Conservation (phyloP, 2,329 filamentous ascomycete genomes). For the Cladosporium cucumerinum region DNA sequence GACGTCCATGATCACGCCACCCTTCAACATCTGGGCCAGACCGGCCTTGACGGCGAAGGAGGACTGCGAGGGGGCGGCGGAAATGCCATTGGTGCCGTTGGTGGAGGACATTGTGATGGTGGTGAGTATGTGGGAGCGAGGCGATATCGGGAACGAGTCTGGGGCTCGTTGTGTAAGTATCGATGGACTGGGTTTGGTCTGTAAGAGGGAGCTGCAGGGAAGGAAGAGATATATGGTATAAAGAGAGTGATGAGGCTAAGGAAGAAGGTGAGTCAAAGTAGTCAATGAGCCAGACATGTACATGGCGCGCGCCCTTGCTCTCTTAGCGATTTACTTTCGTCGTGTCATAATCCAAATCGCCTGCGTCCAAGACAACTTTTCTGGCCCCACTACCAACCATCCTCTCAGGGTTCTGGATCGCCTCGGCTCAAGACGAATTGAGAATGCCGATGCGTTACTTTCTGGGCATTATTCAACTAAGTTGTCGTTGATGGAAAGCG, state of each 20-base stretch:
- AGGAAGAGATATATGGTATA: not conserved
- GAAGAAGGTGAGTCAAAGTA: not conserved
- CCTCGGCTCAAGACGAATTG: conserved; percentile 3
- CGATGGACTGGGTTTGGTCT: not conserved
- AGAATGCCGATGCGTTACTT: not conserved
- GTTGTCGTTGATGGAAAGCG: not conserved
- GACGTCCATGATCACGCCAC: conserved; percentile 99
- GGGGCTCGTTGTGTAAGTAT: not conserved
- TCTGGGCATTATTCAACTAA: not conserved
- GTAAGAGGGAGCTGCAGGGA: not conserved
- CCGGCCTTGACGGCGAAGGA: conserved; percentile 91
- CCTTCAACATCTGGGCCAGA: conserved; percentile 96
- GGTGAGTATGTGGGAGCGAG: not conserved
- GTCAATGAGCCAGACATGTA: not conserved
- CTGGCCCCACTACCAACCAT: conserved; percentile 4
- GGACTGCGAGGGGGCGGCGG: conserved; percentile 31
- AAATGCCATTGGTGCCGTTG: conserved; percentile 22
- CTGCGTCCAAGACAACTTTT: conserved; percentile 2
- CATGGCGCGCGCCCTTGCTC: not conserved
- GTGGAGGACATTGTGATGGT: conserved; percentile 9
- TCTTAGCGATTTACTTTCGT: conserved; percentile 6
- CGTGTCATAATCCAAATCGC: conserved; percentile 10
- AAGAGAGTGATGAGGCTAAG: not conserved
- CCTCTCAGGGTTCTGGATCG: not conserved
- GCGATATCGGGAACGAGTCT: conserved; percentile 3